Evolutionary conservation across 257 asterid species (phyloP), one percentile per base, ranked within the genome.

Genomic region (Petunia secreta): DNA sequence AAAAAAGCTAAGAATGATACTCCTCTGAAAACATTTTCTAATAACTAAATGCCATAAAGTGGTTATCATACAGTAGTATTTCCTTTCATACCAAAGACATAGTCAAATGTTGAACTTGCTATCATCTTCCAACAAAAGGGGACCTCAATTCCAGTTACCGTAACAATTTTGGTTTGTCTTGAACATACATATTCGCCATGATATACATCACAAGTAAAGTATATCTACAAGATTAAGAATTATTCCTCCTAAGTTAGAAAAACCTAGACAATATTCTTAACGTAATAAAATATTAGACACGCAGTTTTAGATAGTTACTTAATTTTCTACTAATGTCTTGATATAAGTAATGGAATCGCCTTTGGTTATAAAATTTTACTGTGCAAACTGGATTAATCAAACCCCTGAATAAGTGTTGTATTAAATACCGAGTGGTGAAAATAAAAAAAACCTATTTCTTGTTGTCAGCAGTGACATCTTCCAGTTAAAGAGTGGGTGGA

Each of bases 381-480:
- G 25, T 25, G 25, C 25, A 25, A 25, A 25, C 25, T 25, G 25
- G 25, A 25, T 25, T 25, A 25, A 25, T 25, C 25, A 25, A 25
- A 25, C 25, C 25, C 25, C 25, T 25, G 25, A 25, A 25, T 25
- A 25, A 25, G 25, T 25, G 25, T 25, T 25, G 25, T 25, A 25
- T 25, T 25, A 25, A 25, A 25, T 25, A 25, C 25, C 25, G 25
- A 25, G 25, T 25, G 25, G 25, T 25, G 25, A 25, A 25, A 25
- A 25, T 25, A 25, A 25, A 25, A 25, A 25, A 25, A 25, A 25
- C 16, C 58, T 9, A 16, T 4, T 69, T 73, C 46, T 73, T 73
- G 78, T 48, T 5, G 46, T 73, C 59, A 73, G 62, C 78, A 11
- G 62, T 50, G 78, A 50, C 60, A 50, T 50, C 34, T 71, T 71